Evolutionary conservation across 495 filamentous ascomycete genomes (phyloP).

Genomic region (Rostrohypoxylon terebratum): DNA sequence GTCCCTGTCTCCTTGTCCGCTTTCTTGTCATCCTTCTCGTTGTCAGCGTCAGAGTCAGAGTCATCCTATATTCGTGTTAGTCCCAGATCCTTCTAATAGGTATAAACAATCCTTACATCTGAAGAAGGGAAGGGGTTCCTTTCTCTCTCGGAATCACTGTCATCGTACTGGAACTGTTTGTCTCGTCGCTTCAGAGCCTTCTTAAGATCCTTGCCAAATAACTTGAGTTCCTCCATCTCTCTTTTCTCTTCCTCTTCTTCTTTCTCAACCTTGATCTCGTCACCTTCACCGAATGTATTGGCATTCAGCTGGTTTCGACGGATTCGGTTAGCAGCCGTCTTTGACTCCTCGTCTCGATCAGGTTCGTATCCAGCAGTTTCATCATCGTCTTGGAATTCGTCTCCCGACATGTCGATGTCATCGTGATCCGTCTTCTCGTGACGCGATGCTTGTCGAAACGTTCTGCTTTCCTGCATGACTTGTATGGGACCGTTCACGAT

Average conservation of each 20-base stretch:
- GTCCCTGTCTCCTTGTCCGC: slow-evolving; percentile 77
- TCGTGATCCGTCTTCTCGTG: slow-evolving; percentile 68
- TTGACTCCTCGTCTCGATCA: slow-evolving; percentile 84
- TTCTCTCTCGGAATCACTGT: slow-evolving; percentile 77
- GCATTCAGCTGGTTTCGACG: slow-evolving; percentile 89
- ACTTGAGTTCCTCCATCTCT: slow-evolving; percentile 73
- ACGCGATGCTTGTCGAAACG: slow-evolving; percentile 61
- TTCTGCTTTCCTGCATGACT: slow-evolving; percentile 65
- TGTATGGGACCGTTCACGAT: slow-evolving; percentile 58
- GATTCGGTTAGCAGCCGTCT: slow-evolving; percentile 85
- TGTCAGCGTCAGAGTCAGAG: slow-evolving; percentile 53
- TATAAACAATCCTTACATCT: slow-evolving; percentile 51
- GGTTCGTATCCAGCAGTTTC: slow-evolving; percentile 83
- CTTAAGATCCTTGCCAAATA: slow-evolving; percentile 77
- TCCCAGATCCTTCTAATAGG: slow-evolving; percentile 6
- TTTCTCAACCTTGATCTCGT: slow-evolving; percentile 86
- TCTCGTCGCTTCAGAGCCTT: slow-evolving; percentile 87
- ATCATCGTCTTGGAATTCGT: slow-evolving; percentile 76
- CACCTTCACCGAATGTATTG: slow-evolving; percentile 84
- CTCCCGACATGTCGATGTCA: slow-evolving; percentile 68
- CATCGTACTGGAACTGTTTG: slow-evolving; percentile 86
- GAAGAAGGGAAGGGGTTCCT: slow-evolving; percentile 77
- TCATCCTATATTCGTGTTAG: slow-evolving; percentile 44
- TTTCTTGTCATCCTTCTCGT: slow-evolving; percentile 61
- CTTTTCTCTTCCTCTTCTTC: slow-evolving; percentile 77